phyloP scores from a whole-genome alignment of 2,329 filamentous ascomycete species.

The Cadophora gregata region DNA sequence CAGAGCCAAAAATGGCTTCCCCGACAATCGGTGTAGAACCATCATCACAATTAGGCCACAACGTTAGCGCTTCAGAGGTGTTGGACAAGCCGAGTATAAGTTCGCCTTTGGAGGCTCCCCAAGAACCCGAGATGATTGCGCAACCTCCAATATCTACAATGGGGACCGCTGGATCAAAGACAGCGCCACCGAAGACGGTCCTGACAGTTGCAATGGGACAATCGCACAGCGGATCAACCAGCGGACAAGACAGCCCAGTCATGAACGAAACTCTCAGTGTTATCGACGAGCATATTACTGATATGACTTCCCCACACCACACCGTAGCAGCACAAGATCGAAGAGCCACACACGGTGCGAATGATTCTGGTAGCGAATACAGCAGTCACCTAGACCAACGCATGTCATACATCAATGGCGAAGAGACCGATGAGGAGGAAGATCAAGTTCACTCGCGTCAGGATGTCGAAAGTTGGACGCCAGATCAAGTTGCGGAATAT shows the following conservation, averaged over 20 bases:
- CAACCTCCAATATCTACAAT: conserved; percentile 27
- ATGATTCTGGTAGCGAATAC: conserved; percentile 89
- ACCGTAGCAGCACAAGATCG: conserved; percentile 54
- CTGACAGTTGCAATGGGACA: conserved; percentile 55
- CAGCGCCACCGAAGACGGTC: conserved; percentile 45
- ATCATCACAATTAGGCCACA: conserved; percentile 43
- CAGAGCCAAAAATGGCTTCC: conserved; percentile 26
- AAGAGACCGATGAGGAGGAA: conserved; percentile 95
- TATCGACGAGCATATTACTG: conserved; percentile 95
- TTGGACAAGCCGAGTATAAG: conserved; percentile 44
- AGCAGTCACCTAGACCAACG: conserved; percentile 79
- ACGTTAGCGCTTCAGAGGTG: conserved; percentile 33
- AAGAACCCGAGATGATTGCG: conserved; percentile 23
- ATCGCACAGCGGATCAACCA: conserved; percentile 46
- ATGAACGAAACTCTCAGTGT: conserved; percentile 95
- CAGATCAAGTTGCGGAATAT: conserved; percentile 85
- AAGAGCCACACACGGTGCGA: conserved; percentile 50
- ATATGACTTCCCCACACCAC: conserved; percentile 65
- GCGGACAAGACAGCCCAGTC: conserved; percentile 72
- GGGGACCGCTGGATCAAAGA: conserved; percentile 43
- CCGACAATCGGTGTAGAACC: conserved; percentile 30
- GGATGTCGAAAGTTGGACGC: conserved; percentile 81
- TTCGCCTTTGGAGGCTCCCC: conserved; percentile 47
- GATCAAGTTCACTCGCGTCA: conserved; percentile 69
- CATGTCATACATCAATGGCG: conserved; percentile 89